Percentiles rank a stretch among this genome's conserved stretches.
Conservation (phyloP, 2,329 filamentous ascomycete genomes). For the Xylariaceae sp. region DNA sequence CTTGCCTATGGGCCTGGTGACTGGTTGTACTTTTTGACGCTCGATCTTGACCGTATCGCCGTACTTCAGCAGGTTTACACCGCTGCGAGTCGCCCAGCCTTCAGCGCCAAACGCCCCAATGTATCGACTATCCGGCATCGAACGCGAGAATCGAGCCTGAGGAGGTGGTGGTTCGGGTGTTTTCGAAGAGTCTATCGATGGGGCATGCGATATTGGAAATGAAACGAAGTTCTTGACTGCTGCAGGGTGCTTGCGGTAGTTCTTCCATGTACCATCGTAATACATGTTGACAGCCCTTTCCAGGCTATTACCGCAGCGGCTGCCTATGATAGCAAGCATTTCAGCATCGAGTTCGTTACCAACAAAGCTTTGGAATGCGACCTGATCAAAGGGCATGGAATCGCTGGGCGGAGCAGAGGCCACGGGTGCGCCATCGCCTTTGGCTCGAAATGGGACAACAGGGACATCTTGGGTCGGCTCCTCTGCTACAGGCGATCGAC, state of each 20-base stretch:
- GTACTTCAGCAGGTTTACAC: slow-evolving; percentile 68
- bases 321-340: slow-evolving; percentile 45
- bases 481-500: slow-evolving; percentile 15
- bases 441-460: slow-evolving; percentile 5
- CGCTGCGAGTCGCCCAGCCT: slow-evolving; percentile 88
- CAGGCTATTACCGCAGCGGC: slow-evolving; percentile 52
- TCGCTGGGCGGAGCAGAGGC: slow-evolving; percentile 9
- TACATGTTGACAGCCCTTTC: slow-evolving; percentile 66
- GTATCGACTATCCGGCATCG: slow-evolving; percentile 55
- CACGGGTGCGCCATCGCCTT: slow-evolving; percentile 5
- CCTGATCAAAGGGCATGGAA: slow-evolving; percentile 47
- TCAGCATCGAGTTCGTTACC: slow-evolving; percentile 51
- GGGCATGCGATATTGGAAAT: slow-evolving; percentile 7
- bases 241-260: slow-evolving; percentile 31
- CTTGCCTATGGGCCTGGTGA: slow-evolving; percentile 34
- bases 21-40: slow-evolving; percentile 68
- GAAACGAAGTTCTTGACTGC: slow-evolving; percentile 11
- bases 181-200: slow-evolving; percentile 9
- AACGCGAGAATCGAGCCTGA: slow-evolving; percentile 8
- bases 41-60: slow-evolving; percentile 85
- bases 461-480: slow-evolving; percentile 17
- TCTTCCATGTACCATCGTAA: slow-evolving; percentile 64
- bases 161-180: slow-evolving; percentile 8
- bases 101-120: slow-evolving; percentile 88
- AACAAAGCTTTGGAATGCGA: slow-evolving; percentile 55